A percentile compares a stretch with the other conserved stretches of the same genome.
phyloP scores from a whole-genome alignment of 495 filamentous ascomycete species.

The Pseudotulostoma volvatum region DNA sequence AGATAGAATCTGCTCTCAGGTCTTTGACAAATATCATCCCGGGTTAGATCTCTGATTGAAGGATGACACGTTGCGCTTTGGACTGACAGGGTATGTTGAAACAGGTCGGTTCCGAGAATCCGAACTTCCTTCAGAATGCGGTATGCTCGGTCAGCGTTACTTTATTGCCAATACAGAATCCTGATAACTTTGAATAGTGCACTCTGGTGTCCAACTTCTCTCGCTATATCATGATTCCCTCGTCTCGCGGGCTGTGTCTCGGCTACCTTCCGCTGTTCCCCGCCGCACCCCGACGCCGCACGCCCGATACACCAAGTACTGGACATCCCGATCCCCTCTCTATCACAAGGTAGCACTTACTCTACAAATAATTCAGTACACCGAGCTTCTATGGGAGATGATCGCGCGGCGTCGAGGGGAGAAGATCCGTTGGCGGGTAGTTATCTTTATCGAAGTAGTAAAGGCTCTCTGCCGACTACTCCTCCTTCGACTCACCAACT shows the following conservation, averaged over 20 bases:
- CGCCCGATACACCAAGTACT: conserved; percentile 80
- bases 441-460: conserved; percentile 70
- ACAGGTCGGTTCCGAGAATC: conserved; percentile 82
- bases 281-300: conserved; percentile 50
- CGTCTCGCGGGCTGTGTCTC: conserved; percentile 47
- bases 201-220: conserved; percentile 74
- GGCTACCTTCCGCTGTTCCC: conserved; percentile 27
- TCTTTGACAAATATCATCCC: conserved; percentile 93
- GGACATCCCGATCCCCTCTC: conserved; percentile 54
- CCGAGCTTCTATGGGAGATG: conserved; percentile 77
- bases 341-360: conserved; percentile 65
- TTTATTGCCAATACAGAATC: too few species aligned
- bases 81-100: not conserved
- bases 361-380: conserved; percentile 82
- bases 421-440: conserved; percentile 69
- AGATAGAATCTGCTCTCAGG: conserved; percentile 83
- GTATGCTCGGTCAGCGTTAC: too few species aligned
- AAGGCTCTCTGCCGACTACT: conserved; percentile 79
- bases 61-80: too few species aligned
- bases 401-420: conserved; percentile 73
- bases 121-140: conserved; percentile 82
- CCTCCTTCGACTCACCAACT: conserved; percentile 69
- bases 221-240: conserved; percentile 90
- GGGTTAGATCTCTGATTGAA: conserved; percentile 33
- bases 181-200: conserved; percentile 41